These are phyloP conservation scores for Arabidopsis lyrata DNA, from an alignment of 441 rosid species.

Conservation along the genomic window DNA sequence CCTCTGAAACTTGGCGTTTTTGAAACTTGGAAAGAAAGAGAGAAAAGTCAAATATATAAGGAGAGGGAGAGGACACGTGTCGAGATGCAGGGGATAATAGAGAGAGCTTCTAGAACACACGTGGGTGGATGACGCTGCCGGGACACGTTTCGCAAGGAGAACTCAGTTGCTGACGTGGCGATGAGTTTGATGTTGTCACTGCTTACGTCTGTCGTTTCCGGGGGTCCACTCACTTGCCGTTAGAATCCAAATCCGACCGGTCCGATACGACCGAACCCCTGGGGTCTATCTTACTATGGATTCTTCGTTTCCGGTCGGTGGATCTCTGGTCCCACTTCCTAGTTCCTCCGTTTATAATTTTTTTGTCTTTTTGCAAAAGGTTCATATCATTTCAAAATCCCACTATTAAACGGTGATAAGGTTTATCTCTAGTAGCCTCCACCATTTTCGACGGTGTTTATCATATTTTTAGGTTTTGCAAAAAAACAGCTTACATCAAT, in stretches of 20 bases:
- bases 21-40: conserved; percentile 60
- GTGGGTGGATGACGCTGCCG: conserved; percentile 49
- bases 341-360: neutral
- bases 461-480: neutral
- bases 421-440: conserved; percentile 14
- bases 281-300: conserved; percentile 32
- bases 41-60: conserved; percentile 61
- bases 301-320: conserved; percentile 47
- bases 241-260: conserved; percentile 42
- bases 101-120: conserved; percentile 59
- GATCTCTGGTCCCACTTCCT: conserved; percentile 42
- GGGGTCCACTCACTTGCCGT: conserved; percentile 31
- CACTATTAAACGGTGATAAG: conserved; percentile 9
- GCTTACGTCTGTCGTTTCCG: conserved; percentile 63
- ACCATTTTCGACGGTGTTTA: neutral
- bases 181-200: conserved; percentile 66
- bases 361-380: conserved; percentile 29
- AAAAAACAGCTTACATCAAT: neutral
- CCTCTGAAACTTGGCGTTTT: conserved; percentile 48
- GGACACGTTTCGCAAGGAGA: conserved; percentile 66
- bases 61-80: conserved; percentile 50
- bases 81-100: conserved; percentile 19
- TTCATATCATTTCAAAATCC: conserved; percentile 11
- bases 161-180: conserved; percentile 45
- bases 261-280: conserved; percentile 41